Evolutionary conservation across 495 filamentous ascomycete species (phyloP).

Genomic region (Rostrohypoxylon terebratum): DNA sequence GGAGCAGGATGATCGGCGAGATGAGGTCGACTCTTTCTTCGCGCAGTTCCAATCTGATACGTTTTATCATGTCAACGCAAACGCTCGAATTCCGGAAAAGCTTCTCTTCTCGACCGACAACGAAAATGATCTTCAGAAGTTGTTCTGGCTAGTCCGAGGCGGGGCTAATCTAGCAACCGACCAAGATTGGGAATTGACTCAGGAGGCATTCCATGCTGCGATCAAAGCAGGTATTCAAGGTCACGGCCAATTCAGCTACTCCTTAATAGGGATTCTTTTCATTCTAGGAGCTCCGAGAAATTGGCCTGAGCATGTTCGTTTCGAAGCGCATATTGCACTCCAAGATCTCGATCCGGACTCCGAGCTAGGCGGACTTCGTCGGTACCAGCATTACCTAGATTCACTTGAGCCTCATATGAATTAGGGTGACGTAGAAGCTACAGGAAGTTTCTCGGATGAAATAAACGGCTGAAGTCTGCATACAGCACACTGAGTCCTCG

Average conservation of each 20-base stretch:
- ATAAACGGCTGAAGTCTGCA: too few relatives aligned
- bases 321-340: not conserved
- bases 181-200: constrained; percentile 54
- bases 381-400: not conserved
- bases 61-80: constrained; percentile 40
- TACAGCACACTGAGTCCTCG: too few relatives aligned
- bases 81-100: constrained; percentile 48
- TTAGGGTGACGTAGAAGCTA: too few relatives aligned
- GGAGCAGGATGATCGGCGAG: not conserved
- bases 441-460: too few relatives aligned
- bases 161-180: constrained; percentile 37
- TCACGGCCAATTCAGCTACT: constrained; percentile 6
- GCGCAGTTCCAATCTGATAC: not conserved
- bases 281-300: not conserved
- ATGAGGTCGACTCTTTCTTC: not conserved
- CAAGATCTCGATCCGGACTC: not conserved
- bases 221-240: not conserved
- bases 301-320: not conserved
- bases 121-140: constrained; percentile 45
- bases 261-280: constrained; percentile 13
- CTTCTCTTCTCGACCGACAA: constrained; percentile 47
- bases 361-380: not conserved
- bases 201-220: constrained; percentile 29
- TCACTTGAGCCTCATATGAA: not conserved
- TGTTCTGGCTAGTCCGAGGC: constrained; percentile 55